These are phyloP conservation scores for Triangularia setosa DNA, from an alignment of 2,329 filamentous ascomycete genomes.

Conservation along the genomic window DNA sequence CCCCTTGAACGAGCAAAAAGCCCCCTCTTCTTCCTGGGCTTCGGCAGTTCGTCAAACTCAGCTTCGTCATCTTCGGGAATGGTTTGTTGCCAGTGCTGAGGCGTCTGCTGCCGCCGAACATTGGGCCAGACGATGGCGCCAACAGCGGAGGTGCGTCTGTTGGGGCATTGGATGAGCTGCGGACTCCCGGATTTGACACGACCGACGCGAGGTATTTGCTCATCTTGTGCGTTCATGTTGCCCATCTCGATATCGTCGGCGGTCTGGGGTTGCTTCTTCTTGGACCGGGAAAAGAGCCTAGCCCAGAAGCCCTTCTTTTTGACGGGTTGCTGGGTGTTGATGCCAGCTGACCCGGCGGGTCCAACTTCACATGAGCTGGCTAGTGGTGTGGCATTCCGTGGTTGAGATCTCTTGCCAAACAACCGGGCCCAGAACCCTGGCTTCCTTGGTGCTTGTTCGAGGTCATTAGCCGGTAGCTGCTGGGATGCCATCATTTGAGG, in stretches of 20 bases:
- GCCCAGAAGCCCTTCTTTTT: conserved; percentile 13
- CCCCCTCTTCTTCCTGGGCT: background rate
- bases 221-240: conserved; percentile 1
- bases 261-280: background rate
- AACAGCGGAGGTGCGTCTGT: background rate
- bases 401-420: conserved; percentile 1
- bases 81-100: background rate
- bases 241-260: conserved; percentile 13
- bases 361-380: background rate
- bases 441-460: background rate
- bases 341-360: background rate
- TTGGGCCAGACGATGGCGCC: background rate
- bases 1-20: background rate
- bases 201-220: conserved; percentile 7
- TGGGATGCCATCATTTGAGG: background rate
- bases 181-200: conserved; percentile 13
- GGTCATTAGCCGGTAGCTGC: background rate
- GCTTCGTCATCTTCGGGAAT: background rate
- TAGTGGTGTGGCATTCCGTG: background rate
- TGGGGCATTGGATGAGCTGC: conserved; percentile 1
- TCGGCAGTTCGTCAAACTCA: background rate
- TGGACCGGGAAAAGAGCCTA: background rate
- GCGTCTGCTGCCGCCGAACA: background rate
- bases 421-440: conserved; percentile 6
- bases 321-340: background rate